Evolutionary conservation across 139 green algal genomes (phyloP), one percentile per base, ranked within the genome.

Genomic region (Chlamydomonas sp.): DNA sequence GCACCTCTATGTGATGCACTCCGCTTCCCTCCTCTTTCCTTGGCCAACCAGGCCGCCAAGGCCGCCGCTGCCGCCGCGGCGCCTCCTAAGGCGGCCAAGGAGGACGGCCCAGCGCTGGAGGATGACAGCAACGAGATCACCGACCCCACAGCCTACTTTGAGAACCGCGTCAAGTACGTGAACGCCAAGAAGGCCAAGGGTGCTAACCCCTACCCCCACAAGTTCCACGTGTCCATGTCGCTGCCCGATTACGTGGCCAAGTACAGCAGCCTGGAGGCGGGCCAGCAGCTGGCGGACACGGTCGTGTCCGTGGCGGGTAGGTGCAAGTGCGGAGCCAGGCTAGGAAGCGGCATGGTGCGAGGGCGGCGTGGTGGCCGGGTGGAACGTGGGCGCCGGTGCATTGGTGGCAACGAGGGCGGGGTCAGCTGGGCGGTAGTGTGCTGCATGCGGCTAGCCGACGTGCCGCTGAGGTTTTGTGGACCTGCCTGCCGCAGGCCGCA

Each of bases 201-300:
- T 59, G 85, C 93, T 74, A 98, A 99, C 93, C 97, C 97, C 2
- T 99, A 99, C 92, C 98, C 98, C 0, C 98, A 99, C 95, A 99
- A 99, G 95, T 99, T 99, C 83, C 74, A 97, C 20, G 96, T 98
- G 16, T 93, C 68, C 49, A 90, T 89, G n/a, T 90, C 87, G 57
- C 89, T 99, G 75, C 94, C 95, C 0, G 95, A 97, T 9, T 99
- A 95, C 88, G 91, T 99, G 60, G 92, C 85, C 0, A 94, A 98
- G 92, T 99, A 97, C 85, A 62, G 72, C 5, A 63, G 10, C 66
- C 76, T 99, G 77, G 93, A 96, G 75, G 77, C 93, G 10, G 97
- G 95, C 5, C 58, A 88, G 67, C 95, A 98, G 83, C 75, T 96
- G 59, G 80, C 92, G 14, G 93, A 96, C 64, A 79, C 90, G 2